phyloP scores from a whole-genome alignment of 2,329 filamentous ascomycete species.

The Cytospora mali region DNA sequence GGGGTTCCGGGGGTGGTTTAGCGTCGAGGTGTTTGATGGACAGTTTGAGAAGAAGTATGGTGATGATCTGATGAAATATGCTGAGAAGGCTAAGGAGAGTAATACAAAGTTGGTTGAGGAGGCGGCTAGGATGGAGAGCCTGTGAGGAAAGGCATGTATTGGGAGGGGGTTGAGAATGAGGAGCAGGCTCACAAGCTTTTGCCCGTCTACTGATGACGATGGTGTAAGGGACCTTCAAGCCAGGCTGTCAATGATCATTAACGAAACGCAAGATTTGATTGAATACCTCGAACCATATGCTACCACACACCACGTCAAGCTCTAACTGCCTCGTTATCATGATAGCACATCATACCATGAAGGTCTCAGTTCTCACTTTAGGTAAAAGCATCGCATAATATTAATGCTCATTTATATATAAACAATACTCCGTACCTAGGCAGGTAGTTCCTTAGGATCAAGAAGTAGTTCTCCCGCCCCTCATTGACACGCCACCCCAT shows the following conservation, averaged over 20 bases:
- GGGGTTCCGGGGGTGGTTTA: conserved; percentile 45
- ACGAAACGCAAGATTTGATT: too few relatives aligned
- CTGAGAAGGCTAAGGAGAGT: conserved; percentile 32
- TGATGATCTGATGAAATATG: conserved; percentile 34
- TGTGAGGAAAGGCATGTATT: background rate
- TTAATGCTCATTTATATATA: background rate
- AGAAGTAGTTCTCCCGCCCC: too few relatives aligned
- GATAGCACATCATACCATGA: too few relatives aligned
- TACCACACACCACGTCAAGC: too few relatives aligned
- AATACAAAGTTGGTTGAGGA: conserved; percentile 17
- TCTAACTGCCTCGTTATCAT: too few relatives aligned
- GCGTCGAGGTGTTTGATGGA: conserved; percentile 39
- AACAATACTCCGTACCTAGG: too few relatives aligned
- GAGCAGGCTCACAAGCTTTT: background rate
- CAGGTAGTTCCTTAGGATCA: too few relatives aligned
- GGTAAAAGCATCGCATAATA: background rate
- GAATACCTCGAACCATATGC: too few relatives aligned
- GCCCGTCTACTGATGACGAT: too few relatives aligned
- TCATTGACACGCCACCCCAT: background rate
- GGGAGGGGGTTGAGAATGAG: background rate
- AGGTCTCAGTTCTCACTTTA: too few relatives aligned
- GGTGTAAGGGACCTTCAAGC: too few relatives aligned
- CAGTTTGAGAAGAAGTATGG: conserved; percentile 37
- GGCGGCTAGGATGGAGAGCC: conserved; percentile 9
- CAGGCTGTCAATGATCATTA: too few relatives aligned